phyloP scores from a whole-genome alignment of 2,329 filamentous ascomycete species.

The Pseudocercospora macadamiae region DNA sequence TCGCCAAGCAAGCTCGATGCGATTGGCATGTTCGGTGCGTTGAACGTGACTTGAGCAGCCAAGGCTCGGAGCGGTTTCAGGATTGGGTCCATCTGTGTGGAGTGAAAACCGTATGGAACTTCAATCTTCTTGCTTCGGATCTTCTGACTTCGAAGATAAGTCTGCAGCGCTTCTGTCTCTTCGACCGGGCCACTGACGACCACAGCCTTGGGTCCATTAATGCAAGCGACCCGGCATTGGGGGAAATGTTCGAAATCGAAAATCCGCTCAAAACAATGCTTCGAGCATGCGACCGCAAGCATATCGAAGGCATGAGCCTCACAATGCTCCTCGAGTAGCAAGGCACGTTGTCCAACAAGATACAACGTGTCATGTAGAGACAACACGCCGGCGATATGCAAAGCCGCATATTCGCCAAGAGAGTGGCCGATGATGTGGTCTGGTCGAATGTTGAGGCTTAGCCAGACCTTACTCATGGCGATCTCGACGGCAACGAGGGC shows the following conservation, averaged over 20 bases:
- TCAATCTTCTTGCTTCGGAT: not conserved
- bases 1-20: not conserved
- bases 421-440: conserved; percentile 26
- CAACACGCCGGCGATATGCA: conserved; percentile 2
- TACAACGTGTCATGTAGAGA: conserved; percentile 36
- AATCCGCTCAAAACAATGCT: not conserved
- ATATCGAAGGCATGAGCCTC: conserved; percentile 27
- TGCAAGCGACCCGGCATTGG: conserved; percentile 26
- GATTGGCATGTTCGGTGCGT: conserved; percentile 17
- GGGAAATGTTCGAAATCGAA: not conserved
- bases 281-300: conserved; percentile 21
- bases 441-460: conserved; percentile 15
- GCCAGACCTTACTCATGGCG: conserved; percentile 2
- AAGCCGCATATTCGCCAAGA: conserved; percentile 13
- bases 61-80: conserved; percentile 26
- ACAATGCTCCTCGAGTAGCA: conserved; percentile 25
- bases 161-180: not conserved
- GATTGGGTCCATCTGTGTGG: conserved; percentile 35
- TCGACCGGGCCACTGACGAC: conserved; percentile 22
- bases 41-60: not conserved
- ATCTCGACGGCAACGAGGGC: conserved; percentile 9
- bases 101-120: conserved; percentile 38
- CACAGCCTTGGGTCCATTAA: conserved; percentile 28
- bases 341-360: conserved; percentile 24
- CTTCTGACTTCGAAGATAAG: not conserved